Evolutionary conservation across 2,329 filamentous ascomycete species (phyloP).

Genomic region (Pseudofabraea citricarpa): DNA sequence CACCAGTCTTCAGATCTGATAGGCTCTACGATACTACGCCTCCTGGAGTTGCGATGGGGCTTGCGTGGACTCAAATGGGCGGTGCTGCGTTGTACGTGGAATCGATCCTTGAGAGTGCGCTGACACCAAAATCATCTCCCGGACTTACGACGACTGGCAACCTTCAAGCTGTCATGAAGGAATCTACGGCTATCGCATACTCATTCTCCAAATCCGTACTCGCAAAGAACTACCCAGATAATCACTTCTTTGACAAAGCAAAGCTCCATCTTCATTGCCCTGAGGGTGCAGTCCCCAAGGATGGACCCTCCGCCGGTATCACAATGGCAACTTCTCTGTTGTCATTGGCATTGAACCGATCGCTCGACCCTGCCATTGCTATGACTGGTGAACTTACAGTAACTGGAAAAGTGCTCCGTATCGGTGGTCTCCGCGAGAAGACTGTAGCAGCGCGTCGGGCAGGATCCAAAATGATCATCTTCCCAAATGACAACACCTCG

Average conservation of each 20-base stretch:
- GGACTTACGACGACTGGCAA: conserved; percentile 91
- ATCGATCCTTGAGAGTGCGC: conserved; percentile 82
- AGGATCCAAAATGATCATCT: conserved; percentile 88
- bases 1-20: conserved; percentile 92
- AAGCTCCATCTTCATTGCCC: conserved; percentile 94
- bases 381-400: conserved; percentile 98
- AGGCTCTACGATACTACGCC: conserved; percentile 91
- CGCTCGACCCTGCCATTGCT: conserved; percentile 80
- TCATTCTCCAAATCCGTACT: conserved; percentile 90
- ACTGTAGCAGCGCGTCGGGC: conserved; percentile 91
- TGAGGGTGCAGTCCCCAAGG: conserved; percentile 93
- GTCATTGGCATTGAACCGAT: conserved; percentile 73
- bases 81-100: conserved; percentile 96
- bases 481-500: conserved; percentile 90
- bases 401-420: conserved; percentile 92
- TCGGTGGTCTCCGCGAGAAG: conserved; percentile 93
- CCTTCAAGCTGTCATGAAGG: conserved; percentile 95
- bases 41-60: conserved; percentile 91
- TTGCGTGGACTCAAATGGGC: conserved; percentile 97
- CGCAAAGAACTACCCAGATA: conserved; percentile 79
- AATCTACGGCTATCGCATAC: conserved; percentile 92
- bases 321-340: conserved; percentile 96
- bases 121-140: conserved; percentile 69
- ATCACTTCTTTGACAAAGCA: conserved; percentile 94
- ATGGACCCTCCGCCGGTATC: conserved; percentile 88